Evolutionary conservation across 306 rosid genomes (phyloP).

Genomic region (Vigna angularis): DNA sequence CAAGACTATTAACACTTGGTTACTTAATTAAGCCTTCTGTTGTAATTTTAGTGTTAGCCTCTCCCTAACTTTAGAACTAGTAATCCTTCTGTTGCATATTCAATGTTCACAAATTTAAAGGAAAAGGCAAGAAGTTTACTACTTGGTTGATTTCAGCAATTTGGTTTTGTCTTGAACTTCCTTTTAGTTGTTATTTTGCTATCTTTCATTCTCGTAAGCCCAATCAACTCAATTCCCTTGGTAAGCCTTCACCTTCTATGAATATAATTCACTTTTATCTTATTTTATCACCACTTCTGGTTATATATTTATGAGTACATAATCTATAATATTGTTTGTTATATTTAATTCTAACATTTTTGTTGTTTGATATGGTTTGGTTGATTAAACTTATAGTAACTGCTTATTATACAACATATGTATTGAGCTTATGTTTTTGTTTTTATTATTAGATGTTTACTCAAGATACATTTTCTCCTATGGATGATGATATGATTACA

Average conservation of each 20-base stretch:
- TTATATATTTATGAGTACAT: neutral
- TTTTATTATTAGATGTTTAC: too few relatives aligned
- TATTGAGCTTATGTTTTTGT: too few relatives aligned
- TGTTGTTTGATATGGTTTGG: too few relatives aligned
- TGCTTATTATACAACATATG: too few relatives aligned
- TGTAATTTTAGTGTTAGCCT: neutral
- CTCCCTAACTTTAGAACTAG: slow-evolving; percentile 6
- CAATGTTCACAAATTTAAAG: slow-evolving; percentile 76
- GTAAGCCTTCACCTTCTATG: slow-evolving; percentile 52
- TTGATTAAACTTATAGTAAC: too few relatives aligned
- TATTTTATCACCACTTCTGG: neutral
- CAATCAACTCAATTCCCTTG: slow-evolving; percentile 95
- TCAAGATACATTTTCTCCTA: too few relatives aligned
- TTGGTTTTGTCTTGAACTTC: slow-evolving; percentile 33
- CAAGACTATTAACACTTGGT: neutral
- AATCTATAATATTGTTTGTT: neutral
- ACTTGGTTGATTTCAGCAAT: slow-evolving; percentile 27
- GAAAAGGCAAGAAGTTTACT: slow-evolving; percentile 70
- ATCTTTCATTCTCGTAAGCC: slow-evolving; percentile 81
- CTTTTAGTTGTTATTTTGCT: slow-evolving; percentile 79
- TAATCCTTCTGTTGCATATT: slow-evolving; percentile 3
- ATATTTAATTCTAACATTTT: too few relatives aligned
- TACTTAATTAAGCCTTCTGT: neutral
- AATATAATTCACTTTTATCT: neutral
- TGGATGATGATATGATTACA: too few relatives aligned